A percentile compares a stretch with the other conserved stretches of the same genome.
phyloP scores from a whole-genome alignment of 805 yeast genomes.

The Tetrapisispora arboricola region DNA sequence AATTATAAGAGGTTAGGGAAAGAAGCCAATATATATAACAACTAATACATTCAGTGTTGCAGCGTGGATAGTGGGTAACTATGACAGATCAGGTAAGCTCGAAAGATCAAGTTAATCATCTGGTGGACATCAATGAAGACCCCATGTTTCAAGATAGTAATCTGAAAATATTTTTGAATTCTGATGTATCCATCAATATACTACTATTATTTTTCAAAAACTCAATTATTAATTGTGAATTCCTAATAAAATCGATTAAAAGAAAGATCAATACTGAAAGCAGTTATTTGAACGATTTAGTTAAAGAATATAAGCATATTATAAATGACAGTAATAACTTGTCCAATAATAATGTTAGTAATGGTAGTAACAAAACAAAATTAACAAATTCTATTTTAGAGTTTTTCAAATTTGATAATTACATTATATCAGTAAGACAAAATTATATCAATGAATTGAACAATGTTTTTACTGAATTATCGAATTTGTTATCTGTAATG shows the following conservation, averaged over 20 bases:
- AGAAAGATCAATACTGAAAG: slow-evolving; percentile 70
- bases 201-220: slow-evolving; percentile 67
- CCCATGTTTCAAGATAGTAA: background rate
- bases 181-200: slow-evolving; percentile 68
- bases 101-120: background rate
- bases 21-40: no score
- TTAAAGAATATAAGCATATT: slow-evolving; percentile 52
- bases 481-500: slow-evolving; percentile 58
- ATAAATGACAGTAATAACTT: slow-evolving; percentile 9
- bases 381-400: background rate
- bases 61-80: background rate
- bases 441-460: slow-evolving; percentile 71
- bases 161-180: slow-evolving; percentile 34
- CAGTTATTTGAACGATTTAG: slow-evolving; percentile 63
- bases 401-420: slow-evolving; percentile 67
- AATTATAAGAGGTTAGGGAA: no score
- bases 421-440: slow-evolving; percentile 57
- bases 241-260: slow-evolving; percentile 66
- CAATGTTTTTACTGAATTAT: slow-evolving; percentile 77
- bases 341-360: background rate
- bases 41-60: no score
- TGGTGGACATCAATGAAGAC: background rate
- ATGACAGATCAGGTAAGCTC: background rate
- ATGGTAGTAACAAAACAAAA: background rate
- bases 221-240: slow-evolving; percentile 73